Evolutionary conservation across 2,329 filamentous ascomycete genomes (phyloP).

Genomic region (Monilinia laxa): DNA sequence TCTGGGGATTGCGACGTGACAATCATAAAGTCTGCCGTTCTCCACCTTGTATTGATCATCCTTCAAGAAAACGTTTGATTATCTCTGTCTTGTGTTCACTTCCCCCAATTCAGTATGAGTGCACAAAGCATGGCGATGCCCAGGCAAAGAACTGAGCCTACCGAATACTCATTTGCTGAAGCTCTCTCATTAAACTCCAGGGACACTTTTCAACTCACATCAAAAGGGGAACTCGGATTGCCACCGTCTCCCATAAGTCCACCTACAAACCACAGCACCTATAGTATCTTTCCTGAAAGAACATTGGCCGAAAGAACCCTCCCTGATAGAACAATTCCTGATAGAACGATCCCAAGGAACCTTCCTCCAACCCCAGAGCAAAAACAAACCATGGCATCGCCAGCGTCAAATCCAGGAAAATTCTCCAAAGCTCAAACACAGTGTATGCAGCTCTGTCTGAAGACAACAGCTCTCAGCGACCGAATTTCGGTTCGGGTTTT

Average conservation of each 20-base stretch:
- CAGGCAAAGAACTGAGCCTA: constrained; percentile 12
- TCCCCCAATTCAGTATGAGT: constrained; percentile 13
- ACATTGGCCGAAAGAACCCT: constrained; percentile 4
- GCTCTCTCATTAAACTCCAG: constrained; percentile 12
- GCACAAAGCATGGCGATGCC: constrained; percentile 5
- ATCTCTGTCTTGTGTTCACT: background rate
- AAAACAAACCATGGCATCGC: constrained; percentile 7
- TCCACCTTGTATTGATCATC: constrained; percentile 6
- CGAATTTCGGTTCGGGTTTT: constrained; percentile 64
- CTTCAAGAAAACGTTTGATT: background rate
- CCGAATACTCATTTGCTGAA: constrained; percentile 19
- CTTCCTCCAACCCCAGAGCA: background rate
- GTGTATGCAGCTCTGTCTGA: constrained; percentile 53
- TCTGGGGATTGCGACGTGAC: background rate
- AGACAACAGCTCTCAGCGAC: constrained; percentile 60
- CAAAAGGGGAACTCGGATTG: constrained; percentile 7
- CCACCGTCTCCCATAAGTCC: background rate
- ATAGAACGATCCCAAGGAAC: background rate
- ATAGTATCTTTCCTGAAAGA: constrained; percentile 1
- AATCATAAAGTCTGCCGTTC: constrained; percentile 11
- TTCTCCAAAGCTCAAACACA: constrained; percentile 30
- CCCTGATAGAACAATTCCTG: constrained; percentile 1
- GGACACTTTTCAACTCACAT: constrained; percentile 10
- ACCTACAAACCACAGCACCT: background rate
- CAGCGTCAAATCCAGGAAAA: background rate